Base-by-base conservation (phyloP, 257 asterid species). In the Pogostemon cablin region DNA sequence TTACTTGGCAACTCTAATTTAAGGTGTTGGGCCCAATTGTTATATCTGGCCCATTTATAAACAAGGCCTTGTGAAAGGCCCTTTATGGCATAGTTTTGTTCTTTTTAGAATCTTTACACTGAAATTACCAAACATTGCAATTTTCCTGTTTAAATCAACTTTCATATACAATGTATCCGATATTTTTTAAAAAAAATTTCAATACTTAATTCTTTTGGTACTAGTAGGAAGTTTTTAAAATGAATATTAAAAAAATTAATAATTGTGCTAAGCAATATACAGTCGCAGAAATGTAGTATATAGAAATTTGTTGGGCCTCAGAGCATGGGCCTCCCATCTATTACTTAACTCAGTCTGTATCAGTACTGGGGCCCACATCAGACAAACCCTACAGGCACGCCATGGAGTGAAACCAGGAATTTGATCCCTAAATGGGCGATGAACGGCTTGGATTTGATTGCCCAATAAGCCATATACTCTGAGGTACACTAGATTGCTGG, bases 381-480 rank as follows among this genome's bases (percentile, higher is more conserved):
- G 34, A 37, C 38, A 56, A 57, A 57, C 9, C 63, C 35, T 57
- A 9, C 43, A 32, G 4, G 41, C 15, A 56, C 62, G 62, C 41
- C 4, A 6, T 32, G 9, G 11, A 7, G 8, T 46, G 12, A 46
- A 6, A 49, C 12, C 34, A 15, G 15, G 15, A 15, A 15, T 15
- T 15, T 50, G 57, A 52, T 34, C 57, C 41, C 1, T 0, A 20
- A 56, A 9, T 4, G 0, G 7, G 35, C 7, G 4, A 9, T 3
- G 6, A 2, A 7, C 8, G 58, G 52, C 9, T 4, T 4, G 1
- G 57, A 71, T 58, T 47, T 1, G 43, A 15, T 35, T 25, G 20
- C 48, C 20, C 72, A 78, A 15, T 9, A 46, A 46, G 8, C 55
- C 46, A 2, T 62, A 32, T 46, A 72, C 46, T 4, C 58, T 20